These are phyloP conservation scores for Vigna radiata DNA, from an alignment of 306 rosid species.

Conservation along the genomic window DNA sequence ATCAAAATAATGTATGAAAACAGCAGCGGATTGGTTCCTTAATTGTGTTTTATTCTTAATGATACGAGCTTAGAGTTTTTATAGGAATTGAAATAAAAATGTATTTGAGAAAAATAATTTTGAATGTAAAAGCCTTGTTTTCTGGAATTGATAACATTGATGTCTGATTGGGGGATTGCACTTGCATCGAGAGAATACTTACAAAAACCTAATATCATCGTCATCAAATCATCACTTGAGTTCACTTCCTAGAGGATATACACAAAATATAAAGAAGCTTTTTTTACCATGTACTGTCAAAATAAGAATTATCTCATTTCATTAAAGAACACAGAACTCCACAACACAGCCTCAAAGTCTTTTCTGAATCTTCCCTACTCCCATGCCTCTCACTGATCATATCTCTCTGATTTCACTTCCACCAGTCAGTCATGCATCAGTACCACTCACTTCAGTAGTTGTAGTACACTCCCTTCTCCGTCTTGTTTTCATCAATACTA, in stretches of 20 bases:
- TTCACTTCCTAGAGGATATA: conserved; percentile 42
- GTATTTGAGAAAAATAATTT: background rate
- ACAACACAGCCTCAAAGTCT: conserved; percentile 45
- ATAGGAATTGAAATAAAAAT: background rate
- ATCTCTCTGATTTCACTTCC: conserved; percentile 75
- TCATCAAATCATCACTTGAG: conserved; percentile 34
- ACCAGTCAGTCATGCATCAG: conserved; percentile 41
- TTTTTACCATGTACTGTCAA: conserved; percentile 65
- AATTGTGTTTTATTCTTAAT: background rate
- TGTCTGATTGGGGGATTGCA: conserved; percentile 33
- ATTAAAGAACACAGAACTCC: conserved; percentile 52
- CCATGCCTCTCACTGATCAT: conserved; percentile 66
- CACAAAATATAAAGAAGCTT: conserved; percentile 51
- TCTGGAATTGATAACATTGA: conserved; percentile 51
- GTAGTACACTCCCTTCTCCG: conserved; percentile 49
- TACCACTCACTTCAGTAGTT: conserved; percentile 50
- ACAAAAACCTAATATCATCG: conserved; percentile 52
- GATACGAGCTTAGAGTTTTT: background rate
- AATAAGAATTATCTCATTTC: conserved; percentile 48
- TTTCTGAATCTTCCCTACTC: conserved; percentile 50
- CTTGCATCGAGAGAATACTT: conserved; percentile 43
- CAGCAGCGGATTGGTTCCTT: background rate
- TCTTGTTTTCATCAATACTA: conserved; percentile 65
- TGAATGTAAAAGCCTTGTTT: conserved; percentile 33
- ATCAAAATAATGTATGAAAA: background rate